Conservation (phyloP, 306 rosid genomes). For the Cucurbita ficifolia region DNA sequence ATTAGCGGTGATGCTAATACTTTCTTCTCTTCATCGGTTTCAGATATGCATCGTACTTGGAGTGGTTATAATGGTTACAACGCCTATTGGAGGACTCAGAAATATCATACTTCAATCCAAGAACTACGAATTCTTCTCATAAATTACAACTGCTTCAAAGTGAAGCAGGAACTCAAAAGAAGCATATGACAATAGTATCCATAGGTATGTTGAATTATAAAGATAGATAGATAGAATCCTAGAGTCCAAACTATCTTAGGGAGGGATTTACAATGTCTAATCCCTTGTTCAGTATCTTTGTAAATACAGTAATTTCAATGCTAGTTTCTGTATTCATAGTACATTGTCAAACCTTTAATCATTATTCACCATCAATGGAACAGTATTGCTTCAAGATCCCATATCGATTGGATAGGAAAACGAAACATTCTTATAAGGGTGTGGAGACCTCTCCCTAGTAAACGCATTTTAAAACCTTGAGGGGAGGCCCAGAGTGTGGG, state of each 20-base stretch:
- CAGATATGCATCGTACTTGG: constrained; percentile 70
- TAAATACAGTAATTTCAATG: not conserved
- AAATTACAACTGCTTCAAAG: not conserved
- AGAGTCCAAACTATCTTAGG: not conserved
- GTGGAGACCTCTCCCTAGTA: too few relatives aligned
- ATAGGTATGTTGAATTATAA: not conserved
- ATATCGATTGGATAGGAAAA: too few relatives aligned
- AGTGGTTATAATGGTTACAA: constrained; percentile 33
- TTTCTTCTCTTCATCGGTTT: constrained; percentile 1
- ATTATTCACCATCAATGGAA: not conserved
- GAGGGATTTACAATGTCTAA: not conserved
- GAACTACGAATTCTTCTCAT: constrained; percentile 45
- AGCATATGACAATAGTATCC: not conserved
- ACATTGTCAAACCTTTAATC: not conserved
- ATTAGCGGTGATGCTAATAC: not conserved
- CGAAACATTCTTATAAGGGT: too few relatives aligned
- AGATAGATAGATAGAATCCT: not conserved
- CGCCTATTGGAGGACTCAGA: constrained; percentile 80
- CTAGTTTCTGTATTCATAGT: not conserved
- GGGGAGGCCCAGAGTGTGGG: too few relatives aligned
- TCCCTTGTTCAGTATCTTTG: not conserved
- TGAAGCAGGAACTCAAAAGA: not conserved
- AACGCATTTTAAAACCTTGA: too few relatives aligned
- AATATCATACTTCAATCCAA: constrained; percentile 42
- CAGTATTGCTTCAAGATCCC: not conserved